Percentiles rank a stretch among this genome's conserved stretches.
These are phyloP conservation scores for Cercospora janseana DNA, from an alignment of 2,329 filamentous ascomycete genomes.

Conservation along the genomic window DNA sequence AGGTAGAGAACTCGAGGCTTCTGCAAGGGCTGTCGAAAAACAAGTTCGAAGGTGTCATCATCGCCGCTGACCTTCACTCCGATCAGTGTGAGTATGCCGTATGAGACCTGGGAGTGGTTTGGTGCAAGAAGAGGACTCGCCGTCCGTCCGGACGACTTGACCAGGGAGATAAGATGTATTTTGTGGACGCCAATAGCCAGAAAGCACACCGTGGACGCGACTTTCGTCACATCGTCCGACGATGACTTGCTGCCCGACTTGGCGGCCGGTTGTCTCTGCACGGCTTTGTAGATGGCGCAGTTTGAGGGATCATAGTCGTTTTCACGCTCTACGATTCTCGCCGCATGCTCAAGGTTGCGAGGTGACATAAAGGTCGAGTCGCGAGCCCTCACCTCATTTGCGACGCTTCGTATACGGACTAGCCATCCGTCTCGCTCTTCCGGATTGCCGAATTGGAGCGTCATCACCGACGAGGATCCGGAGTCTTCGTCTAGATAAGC, in stretches of 20 bases:
- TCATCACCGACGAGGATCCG: constrained; percentile 60
- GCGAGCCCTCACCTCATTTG: constrained; percentile 54
- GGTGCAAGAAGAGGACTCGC: constrained; percentile 55
- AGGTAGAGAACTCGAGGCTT: constrained; percentile 57
- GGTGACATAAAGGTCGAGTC: constrained; percentile 55
- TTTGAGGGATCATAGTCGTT: constrained; percentile 66
- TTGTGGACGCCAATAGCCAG: constrained; percentile 68
- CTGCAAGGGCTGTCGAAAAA: constrained; percentile 58
- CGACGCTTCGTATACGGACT: constrained; percentile 59
- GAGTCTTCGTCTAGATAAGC: constrained; percentile 66
- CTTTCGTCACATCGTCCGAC: constrained; percentile 64
- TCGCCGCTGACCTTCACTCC: constrained; percentile 58
- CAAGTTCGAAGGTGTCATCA: constrained; percentile 66
- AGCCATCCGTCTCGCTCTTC: constrained; percentile 67
- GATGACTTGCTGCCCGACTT: constrained; percentile 59
- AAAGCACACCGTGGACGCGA: constrained; percentile 64
- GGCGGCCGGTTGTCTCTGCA: constrained; percentile 56
- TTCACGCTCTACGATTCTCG: constrained; percentile 62
- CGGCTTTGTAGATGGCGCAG: constrained; percentile 68
- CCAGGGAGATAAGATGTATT: constrained; percentile 42
- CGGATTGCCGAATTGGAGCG: constrained; percentile 62
- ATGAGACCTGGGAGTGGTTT: constrained; percentile 53
- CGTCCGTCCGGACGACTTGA: constrained; percentile 39
- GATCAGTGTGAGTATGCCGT: constrained; percentile 63
- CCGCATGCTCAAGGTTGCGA: constrained; percentile 62